A percentile compares a stretch with the other conserved stretches of the same genome.
Conservation (phyloP, 148 eudicot species). For the Silene conica region DNA sequence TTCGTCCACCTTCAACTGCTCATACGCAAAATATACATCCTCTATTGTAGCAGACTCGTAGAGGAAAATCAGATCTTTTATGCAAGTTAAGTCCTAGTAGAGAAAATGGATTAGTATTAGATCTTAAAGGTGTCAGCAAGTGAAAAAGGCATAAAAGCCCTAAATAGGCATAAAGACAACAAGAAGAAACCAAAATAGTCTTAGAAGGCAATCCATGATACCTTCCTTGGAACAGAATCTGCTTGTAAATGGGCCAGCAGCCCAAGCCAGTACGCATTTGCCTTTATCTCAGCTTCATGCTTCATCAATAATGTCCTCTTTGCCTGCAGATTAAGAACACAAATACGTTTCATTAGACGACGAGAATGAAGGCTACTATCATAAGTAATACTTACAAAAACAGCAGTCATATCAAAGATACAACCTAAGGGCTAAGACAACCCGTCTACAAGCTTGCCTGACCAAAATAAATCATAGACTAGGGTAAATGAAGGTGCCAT, state of each 20-base stretch:
- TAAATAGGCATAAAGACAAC: not conserved
- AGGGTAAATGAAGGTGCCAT: not conserved
- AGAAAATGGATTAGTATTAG: constrained; percentile 5
- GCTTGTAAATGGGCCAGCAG: constrained; percentile 93
- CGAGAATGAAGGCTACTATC: too few relatives aligned
- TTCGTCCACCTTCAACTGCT: constrained; percentile 84
- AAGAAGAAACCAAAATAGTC: not conserved
- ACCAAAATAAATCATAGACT: not conserved
- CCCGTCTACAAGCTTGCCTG: not conserved
- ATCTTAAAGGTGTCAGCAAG: not conserved
- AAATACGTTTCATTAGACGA: not conserved
- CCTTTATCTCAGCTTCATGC: constrained; percentile 96
- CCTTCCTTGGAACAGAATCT: constrained; percentile 84
- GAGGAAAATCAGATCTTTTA: constrained; percentile 68
- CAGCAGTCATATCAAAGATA: not conserved
- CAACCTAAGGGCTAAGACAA: not conserved
- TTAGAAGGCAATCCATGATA: constrained; percentile 20
- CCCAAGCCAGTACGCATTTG: constrained; percentile 97
- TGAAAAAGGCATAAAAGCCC: constrained; percentile 3
- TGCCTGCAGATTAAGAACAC: constrained; percentile 48
- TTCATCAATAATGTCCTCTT: constrained; percentile 87
- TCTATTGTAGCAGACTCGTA: constrained; percentile 72
- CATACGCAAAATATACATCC: constrained; percentile 79
- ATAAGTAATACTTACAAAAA: not conserved
- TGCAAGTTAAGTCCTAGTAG: constrained; percentile 79